Evolutionary conservation across 805 yeast genomes (phyloP).

Genomic region (Kodamaea restingae): DNA sequence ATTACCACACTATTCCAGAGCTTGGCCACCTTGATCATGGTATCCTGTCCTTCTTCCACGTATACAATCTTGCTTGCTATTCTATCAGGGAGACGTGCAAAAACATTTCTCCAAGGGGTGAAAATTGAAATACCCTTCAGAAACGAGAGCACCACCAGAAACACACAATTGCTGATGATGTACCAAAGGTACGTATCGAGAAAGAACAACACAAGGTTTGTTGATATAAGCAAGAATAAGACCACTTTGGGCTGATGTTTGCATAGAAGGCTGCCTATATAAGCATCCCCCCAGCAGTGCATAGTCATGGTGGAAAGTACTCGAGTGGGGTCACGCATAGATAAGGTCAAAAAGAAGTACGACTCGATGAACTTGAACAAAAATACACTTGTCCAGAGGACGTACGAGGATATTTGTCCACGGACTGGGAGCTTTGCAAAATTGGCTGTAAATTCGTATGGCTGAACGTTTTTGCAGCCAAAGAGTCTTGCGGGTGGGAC

Average conservation of each 20-base stretch:
- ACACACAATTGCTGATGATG: slow-evolving; percentile 32
- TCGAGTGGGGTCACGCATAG: slow-evolving; percentile 32
- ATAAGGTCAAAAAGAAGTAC: slow-evolving; percentile 33
- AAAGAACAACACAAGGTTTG: slow-evolving; percentile 33
- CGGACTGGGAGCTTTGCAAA: slow-evolving; percentile 24
- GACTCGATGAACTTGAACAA: slow-evolving; percentile 34
- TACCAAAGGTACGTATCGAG: slow-evolving; percentile 41
- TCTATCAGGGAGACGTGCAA: slow-evolving; percentile 33
- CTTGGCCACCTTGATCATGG: slow-evolving; percentile 12
- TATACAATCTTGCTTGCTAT: slow-evolving; percentile 25
- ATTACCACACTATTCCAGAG: slow-evolving; percentile 18
- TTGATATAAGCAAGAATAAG: slow-evolving; percentile 21
- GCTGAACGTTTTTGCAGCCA: slow-evolving; percentile 6
- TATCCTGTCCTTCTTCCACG: slow-evolving; percentile 10
- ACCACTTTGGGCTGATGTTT: slow-evolving; percentile 25
- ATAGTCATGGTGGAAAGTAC: slow-evolving; percentile 25
- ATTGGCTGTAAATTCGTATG: slow-evolving; percentile 16
- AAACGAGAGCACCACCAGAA: slow-evolving; percentile 30
- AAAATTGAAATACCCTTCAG: slow-evolving; percentile 31
- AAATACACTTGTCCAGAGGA: slow-evolving; percentile 31
- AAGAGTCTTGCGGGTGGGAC: slow-evolving; percentile 24
- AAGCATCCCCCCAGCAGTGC: slow-evolving; percentile 26
- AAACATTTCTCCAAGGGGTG: slow-evolving; percentile 38
- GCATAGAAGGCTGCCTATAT: slow-evolving; percentile 24
- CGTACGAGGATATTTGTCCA: slow-evolving; percentile 21